Percentiles rank a stretch among this genome's conserved stretches.
These are phyloP conservation scores for Agroathelia rolfsii DNA, from an alignment of 1,284 basidiomycete genomes.

Conservation along the genomic window DNA sequence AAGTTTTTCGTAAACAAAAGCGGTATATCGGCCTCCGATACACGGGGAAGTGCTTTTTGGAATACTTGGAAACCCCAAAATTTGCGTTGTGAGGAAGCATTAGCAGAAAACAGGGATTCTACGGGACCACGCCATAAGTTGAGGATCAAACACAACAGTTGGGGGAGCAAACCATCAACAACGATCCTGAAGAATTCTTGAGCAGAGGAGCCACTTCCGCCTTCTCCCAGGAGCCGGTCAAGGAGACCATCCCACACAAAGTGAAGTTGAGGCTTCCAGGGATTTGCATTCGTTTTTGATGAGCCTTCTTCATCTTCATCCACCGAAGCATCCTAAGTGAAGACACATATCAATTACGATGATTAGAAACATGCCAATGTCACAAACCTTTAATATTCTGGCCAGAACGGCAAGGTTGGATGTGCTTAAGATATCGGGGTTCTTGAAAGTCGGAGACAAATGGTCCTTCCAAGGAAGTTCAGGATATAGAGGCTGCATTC, in stretches of 20 bases:
- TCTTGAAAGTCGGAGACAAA: constrained; percentile 76
- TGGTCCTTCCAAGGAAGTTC: constrained; percentile 60
- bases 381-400: constrained; percentile 64
- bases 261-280: constrained; percentile 88
- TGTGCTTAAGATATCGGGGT: constrained; percentile 52
- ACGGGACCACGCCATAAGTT: constrained; percentile 3
- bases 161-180: constrained; percentile 65
- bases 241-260: constrained; percentile 87
- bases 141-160: constrained; percentile 2
- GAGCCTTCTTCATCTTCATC: constrained; percentile 38
- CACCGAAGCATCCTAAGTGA: constrained; percentile 25
- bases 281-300: constrained; percentile 40
- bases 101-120: constrained; percentile 85
- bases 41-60: constrained; percentile 66
- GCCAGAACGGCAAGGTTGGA: constrained; percentile 71
- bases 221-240: constrained; percentile 67
- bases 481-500: constrained; percentile 51
- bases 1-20: constrained; percentile 93
- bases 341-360: constrained; percentile 6
- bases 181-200: constrained; percentile 85
- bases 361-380: constrained; percentile 4
- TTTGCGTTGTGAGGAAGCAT: constrained; percentile 83
- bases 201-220: too few species aligned
- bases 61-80: constrained; percentile 96
- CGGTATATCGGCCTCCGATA: constrained; percentile 60